Percentiles rank a stretch among this genome's conserved stretches.
Conservation (phyloP, 495 filamentous ascomycete genomes). For the Penicillium cataractarum region DNA sequence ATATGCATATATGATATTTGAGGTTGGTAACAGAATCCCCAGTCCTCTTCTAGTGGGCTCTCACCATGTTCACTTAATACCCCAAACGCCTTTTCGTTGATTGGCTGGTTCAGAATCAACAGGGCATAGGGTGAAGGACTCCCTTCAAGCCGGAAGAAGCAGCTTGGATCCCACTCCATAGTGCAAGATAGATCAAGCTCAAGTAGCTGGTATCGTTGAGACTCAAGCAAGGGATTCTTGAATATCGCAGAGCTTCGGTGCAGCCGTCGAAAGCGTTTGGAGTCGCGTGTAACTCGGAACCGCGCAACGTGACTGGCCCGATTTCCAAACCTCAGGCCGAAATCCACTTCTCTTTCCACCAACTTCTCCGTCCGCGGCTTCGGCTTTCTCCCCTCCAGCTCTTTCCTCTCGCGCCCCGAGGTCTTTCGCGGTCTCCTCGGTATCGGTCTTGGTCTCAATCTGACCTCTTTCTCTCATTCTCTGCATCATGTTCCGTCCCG, state of each 20-base stretch:
- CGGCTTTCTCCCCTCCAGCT: constrained; percentile 13
- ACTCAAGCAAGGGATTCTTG: background rate
- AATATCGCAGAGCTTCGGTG: background rate
- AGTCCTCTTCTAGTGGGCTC: constrained; percentile 11
- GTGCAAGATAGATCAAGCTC: background rate
- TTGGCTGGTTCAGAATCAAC: constrained; percentile 73
- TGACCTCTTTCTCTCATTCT: constrained; percentile 16
- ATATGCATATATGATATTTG: background rate
- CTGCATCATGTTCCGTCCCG: constrained; percentile 63
- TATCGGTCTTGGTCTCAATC: constrained; percentile 10
- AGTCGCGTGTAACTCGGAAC: constrained; percentile 19
- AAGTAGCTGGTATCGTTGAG: background rate
- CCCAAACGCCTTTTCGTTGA: constrained; percentile 52
- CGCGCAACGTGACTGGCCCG: constrained; percentile 36
- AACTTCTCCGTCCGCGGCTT: constrained; percentile 26
- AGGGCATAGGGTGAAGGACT: constrained; percentile 57
- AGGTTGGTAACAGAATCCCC: background rate
- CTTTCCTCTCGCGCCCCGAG: constrained; percentile 18
- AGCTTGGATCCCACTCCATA: constrained; percentile 59
- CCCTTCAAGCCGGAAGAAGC: constrained; percentile 45
- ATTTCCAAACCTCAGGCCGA: constrained; percentile 30
- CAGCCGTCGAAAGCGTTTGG: constrained; percentile 4
- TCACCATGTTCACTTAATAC: constrained; percentile 63
- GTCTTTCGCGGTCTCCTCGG: constrained; percentile 22
- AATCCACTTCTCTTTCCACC: constrained; percentile 32